Base-by-base conservation (phyloP, 2,329 filamentous ascomycete species). In the Verticillium longisporum region DNA sequence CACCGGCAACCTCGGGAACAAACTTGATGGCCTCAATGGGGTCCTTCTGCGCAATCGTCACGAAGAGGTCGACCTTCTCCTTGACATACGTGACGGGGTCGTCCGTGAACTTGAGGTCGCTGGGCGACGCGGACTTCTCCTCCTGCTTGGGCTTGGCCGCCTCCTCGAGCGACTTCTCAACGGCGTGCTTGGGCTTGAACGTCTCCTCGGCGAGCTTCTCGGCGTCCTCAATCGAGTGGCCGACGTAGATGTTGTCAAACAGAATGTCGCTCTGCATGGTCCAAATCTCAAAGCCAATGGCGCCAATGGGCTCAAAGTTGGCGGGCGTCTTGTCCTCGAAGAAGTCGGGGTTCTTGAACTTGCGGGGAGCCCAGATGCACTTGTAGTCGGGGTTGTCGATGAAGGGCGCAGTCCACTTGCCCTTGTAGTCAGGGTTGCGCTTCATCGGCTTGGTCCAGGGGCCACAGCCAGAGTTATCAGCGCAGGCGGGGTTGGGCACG, bases 241-340 rank as follows among this genome's bases (percentile, higher is more conserved):
- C 95, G 75, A 99, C 92, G 87, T 98, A 99, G 83, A 99, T 96
- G 88, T 99, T 99, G 87, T 98, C 92, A 72, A 99, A 98, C 71
- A 97, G 89, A 70, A 99, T 98, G 74, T 97, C 90, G 76, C 88
- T 96, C 81, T 97, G 94, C 95, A 99, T 99, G 71, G 95, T 98
- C 95, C 95, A 99, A 80, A 99, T 94, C 80, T 99, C 95, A 73
- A 98, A 98, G 70, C 95, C 95, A 80, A 98, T 93, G 81, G 92
- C 94, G 73, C 95, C 95, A 77, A 99, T 98, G 68, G 95, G 93
- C 84, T 99, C 95, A 73, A 99, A 91, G 63, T 97, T 95, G 76
- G 95, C 82, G 59, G 95, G 95, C 64, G 85, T 90, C 88, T 97
- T 97, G 85, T 98, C 95, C 85, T 99, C 93, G 69, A 88, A 99